A percentile compares a stretch with the other conserved stretches of the same genome.
Evolutionary conservation across 2,329 filamentous ascomycete species (phyloP).

Genomic region (Ceratocystis harringtonii): DNA sequence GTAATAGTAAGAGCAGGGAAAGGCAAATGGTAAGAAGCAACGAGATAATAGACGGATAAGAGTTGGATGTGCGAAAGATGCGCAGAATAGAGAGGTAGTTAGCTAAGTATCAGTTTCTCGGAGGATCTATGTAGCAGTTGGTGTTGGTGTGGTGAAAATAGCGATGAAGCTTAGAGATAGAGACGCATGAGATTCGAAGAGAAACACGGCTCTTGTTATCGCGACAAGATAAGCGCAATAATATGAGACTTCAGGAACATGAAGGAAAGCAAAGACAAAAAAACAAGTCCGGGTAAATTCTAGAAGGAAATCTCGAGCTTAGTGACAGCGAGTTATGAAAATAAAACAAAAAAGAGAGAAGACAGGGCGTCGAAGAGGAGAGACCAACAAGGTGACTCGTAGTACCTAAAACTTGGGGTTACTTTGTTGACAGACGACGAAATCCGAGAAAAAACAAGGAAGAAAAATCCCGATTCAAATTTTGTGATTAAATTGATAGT

Average conservation of each 20-base stretch:
- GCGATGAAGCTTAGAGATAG: neutral
- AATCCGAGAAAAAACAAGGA: neutral
- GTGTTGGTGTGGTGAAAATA: neutral
- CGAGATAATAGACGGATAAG: neutral
- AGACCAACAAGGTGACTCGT: no score
- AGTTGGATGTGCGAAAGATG: neutral
- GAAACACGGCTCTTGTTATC: neutral
- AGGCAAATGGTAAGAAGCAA: neutral
- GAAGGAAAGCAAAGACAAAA: neutral
- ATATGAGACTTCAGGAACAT: neutral
- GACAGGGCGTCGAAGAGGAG: no score
- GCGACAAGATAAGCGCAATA: neutral
- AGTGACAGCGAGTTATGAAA: neutral
- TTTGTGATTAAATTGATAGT: neutral
- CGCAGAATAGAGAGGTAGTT: neutral
- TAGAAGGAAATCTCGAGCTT: neutral
- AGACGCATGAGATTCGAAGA: neutral
- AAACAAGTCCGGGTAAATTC: neutral
- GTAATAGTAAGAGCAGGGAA: conserved; percentile 3
- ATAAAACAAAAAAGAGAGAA: no score
- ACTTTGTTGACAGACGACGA: neutral
- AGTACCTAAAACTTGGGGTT: neutral
- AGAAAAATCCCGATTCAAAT: neutral
- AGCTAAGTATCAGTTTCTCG: neutral
- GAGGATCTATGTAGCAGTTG: no score